These are phyloP conservation scores for Cadophora luteo-olivacea DNA, from an alignment of 2,329 filamentous ascomycete genomes.

Conservation along the genomic window DNA sequence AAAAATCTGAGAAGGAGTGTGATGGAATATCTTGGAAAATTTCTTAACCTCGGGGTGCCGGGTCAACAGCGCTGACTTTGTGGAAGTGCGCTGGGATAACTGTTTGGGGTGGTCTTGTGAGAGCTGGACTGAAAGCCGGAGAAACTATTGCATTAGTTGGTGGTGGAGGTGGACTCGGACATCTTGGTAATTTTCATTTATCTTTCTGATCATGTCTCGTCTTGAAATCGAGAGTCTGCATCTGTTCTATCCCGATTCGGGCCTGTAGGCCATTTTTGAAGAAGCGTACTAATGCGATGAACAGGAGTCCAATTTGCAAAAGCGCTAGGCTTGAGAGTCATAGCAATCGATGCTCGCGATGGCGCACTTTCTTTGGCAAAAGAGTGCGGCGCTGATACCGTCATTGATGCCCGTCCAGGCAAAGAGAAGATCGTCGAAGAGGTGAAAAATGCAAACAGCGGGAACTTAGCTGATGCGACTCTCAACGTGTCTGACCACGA, in stretches of 20 bases:
- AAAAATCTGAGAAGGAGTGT: no score
- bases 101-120: conserved; percentile 49
- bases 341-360: conserved; percentile 55
- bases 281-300: not conserved
- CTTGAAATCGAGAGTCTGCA: not conserved
- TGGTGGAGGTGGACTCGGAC: conserved; percentile 58
- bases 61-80: not conserved
- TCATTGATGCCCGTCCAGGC: conserved; percentile 58
- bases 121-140: conserved; percentile 42
- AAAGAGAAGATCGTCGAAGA: conserved; percentile 55
- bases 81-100: conserved; percentile 53
- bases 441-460: conserved; percentile 55
- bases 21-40: no score
- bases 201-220: not conserved
- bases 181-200: conserved; percentile 48
- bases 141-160: conserved; percentile 54
- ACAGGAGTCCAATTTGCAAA: conserved; percentile 55
- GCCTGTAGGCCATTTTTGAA: not conserved
- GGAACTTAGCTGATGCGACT: conserved; percentile 57
- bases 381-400: conserved; percentile 55
- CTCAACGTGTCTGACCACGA: conserved; percentile 60
- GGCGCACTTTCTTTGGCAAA: conserved; percentile 56
- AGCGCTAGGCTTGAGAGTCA: conserved; percentile 55
- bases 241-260: not conserved
- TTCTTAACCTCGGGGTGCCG: no score